Evolutionary conservation across 805 yeast species (phyloP), one percentile per base, ranked within the genome.

Genomic region (Komagataella pseudopastoris): DNA sequence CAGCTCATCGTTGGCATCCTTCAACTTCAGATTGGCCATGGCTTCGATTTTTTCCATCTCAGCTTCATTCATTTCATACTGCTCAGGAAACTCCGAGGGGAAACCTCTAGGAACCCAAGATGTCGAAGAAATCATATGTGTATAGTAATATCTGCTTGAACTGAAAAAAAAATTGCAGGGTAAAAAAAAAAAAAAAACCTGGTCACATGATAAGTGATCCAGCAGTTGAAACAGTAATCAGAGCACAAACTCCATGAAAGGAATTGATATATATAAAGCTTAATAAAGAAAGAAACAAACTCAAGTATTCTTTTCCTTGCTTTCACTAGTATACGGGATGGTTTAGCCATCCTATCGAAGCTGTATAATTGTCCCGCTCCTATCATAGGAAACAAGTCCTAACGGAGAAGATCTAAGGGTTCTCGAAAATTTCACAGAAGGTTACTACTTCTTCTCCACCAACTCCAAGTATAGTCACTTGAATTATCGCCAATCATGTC

Each of bases 81-180:
- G 79, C 60, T 81, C 88, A 5, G 99, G 98, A 63, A 83, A 87
- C 66, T 90, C 97, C 44, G 95, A 78, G 24, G 99, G 95, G 66
- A 76, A 85, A 4, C 99, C 99, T 61, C 96, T 80, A 49, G 98
- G 97, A 22, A 91, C 96, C 98, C 99, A 93, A 50, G 83, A 72
- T 49, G 93, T 82, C 23, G 97, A 85, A 45, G 99, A 88, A 56
- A 91, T 84, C 96, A 90, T 89, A 39, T 17, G 39, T 30, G 39
- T 30, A 30, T 14, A 30, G 14, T 30, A 30, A 8, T 30, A 14
- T 30, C 39, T 30, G n/a, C 14, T 10, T 30, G 14, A 36, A 18
- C 47, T 45, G 20, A 20, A 45, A 45, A 45, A 18, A 45, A 18
- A 18, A 18, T 45, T 45, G 4, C 14, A 45, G 23, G 14, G 14